Evolutionary conservation across 2,329 filamentous ascomycete species (phyloP).

Genomic region (Seiridium unicorne): DNA sequence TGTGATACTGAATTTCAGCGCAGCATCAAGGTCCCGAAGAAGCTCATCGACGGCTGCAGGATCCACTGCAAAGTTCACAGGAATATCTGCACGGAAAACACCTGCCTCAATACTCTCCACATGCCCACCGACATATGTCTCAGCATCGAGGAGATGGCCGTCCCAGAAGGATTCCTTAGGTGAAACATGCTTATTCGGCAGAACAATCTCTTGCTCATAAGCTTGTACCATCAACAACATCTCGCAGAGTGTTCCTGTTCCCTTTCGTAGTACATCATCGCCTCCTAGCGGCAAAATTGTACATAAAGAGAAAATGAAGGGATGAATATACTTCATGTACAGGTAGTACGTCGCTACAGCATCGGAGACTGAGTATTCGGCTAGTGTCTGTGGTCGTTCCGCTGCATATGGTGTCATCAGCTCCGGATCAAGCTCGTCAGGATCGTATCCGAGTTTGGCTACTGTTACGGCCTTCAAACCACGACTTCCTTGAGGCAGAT

Average conservation of each 20-base stretch:
- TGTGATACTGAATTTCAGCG: conserved; percentile 81
- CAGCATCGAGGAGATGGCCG: conserved; percentile 90
- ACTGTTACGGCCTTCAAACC: conserved; percentile 97
- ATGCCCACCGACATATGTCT: conserved; percentile 97
- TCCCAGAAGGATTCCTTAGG: conserved; percentile 95
- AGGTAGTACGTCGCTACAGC: conserved; percentile 98
- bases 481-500: conserved; percentile 93
- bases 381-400: conserved; percentile 88
- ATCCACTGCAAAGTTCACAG: conserved; percentile 91
- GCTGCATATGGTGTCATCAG: conserved; percentile 91
- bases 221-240: conserved; percentile 99
- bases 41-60: conserved; percentile 86
- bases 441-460: conserved; percentile 96
- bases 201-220: conserved; percentile 84
- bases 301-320: conserved; percentile 97
- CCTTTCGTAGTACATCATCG: conserved; percentile 90
- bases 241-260: conserved; percentile 97
- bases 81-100: conserved; percentile 94
- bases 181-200: conserved; percentile 94
- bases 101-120: conserved; percentile 99
- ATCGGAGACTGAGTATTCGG: conserved; percentile 98
- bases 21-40: conserved; percentile 79
- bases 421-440: conserved; percentile 95
- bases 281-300: conserved; percentile 92
- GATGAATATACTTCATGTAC: conserved; percentile 99